Evolutionary conservation across 371 early-diverging fungal species (phyloP).

Genomic region (Mucor velutinosus): DNA sequence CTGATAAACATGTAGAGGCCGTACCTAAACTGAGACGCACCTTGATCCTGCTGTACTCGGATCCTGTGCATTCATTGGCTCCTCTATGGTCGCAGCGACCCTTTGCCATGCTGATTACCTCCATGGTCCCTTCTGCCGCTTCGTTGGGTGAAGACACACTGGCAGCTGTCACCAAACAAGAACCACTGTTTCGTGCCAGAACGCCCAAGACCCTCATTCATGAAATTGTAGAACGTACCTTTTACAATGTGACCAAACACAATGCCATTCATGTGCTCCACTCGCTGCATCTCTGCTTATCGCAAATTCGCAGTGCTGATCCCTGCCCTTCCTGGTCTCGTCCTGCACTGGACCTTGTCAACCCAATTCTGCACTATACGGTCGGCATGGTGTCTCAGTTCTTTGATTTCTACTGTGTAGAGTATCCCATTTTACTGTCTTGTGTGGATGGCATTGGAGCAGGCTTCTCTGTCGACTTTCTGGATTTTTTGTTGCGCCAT

Average conservation of each 20-base stretch:
- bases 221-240: slow-evolving; percentile 25
- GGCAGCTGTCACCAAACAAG: slow-evolving; percentile 8
- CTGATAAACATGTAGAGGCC: slow-evolving; percentile 30
- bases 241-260: slow-evolving; percentile 42
- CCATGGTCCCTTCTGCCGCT: slow-evolving; percentile 13
- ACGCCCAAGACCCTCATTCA: slow-evolving; percentile 15
- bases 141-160: slow-evolving; percentile 9
- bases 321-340: slow-evolving; percentile 47
- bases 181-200: slow-evolving; percentile 13
- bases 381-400: slow-evolving; percentile 36
- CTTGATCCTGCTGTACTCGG: slow-evolving; percentile 36
- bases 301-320: slow-evolving; percentile 42
- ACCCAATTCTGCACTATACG: slow-evolving; percentile 40
- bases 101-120: slow-evolving; percentile 36
- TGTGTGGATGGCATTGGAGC: slow-evolving; percentile 52
- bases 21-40: slow-evolving; percentile 26
- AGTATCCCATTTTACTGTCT: slow-evolving; percentile 49
- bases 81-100: slow-evolving; percentile 43
- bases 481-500: slow-evolving; percentile 43
- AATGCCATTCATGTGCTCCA: slow-evolving; percentile 49
- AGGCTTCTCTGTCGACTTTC: slow-evolving; percentile 50
- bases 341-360: slow-evolving; percentile 31
- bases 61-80: slow-evolving; percentile 39
- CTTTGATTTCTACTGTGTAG: slow-evolving; percentile 51
- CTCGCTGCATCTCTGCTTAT: slow-evolving; percentile 44